Evolutionary conservation across 1,284 basidiomycete genomes (phyloP), one percentile per base, ranked within the genome.

Genomic region (Ceratobasidium sp.): DNA sequence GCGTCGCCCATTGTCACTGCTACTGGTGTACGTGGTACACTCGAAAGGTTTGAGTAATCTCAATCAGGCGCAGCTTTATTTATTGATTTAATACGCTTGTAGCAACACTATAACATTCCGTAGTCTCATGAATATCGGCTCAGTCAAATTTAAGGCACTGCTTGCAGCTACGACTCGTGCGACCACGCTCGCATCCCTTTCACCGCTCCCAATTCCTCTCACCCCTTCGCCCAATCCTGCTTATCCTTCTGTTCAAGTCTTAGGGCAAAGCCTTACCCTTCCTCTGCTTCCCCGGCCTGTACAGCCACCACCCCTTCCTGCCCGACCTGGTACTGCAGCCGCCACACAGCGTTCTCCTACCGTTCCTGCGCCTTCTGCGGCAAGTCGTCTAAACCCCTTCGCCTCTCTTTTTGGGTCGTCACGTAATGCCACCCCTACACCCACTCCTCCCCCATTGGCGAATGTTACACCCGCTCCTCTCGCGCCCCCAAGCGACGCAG

Each of bases 11-110:
- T 94, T 15, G 86, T 95, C 6, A 95, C 94, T 0, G 84, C 95
- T 33, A 95, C 94, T 1, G 95, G 95, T 11, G 83, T 97, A 24
- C 85, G 95, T 50, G 94, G 93, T 11, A 86, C 84, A 14, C 81
- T 95, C 24, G 83, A 80, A 57, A 80, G 78, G 81, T 83, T 75
- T 86, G 91, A 27, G 5, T 48, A 92, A 81, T 24, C 75, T 75
- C 74, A 77, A 19, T 22, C 15, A 24, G 17, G 15, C 9, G 29
- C 7, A 1, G 45, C 15, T 24, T 15, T 29, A 50, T 29, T 29
- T 50, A 29, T 64, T 45, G 45, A 48, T 48, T 48, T 29, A 31
- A 66, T 41, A 29, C 41, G 54, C 63, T n/a, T 29, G 24, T 75
- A 91, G 91, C 27, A 84, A 89, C 75, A 84, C 84, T 0, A 82